Percentiles rank a stretch among this genome's conserved stretches.
Conservation (phyloP, 352 stramenopile species). For the Pythium volutum region DNA sequence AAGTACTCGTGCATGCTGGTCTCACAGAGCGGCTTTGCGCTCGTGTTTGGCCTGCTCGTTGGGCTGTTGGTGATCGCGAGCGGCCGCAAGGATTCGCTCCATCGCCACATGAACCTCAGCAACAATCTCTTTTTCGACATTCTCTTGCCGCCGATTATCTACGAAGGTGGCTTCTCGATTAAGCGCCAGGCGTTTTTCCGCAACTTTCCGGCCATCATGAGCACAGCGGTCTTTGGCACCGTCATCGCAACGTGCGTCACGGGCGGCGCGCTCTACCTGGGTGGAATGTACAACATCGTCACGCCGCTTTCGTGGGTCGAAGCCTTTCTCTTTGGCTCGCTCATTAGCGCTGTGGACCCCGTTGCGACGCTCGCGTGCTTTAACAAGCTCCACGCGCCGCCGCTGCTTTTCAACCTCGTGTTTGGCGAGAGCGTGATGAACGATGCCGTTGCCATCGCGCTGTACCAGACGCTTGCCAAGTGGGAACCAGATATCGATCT, state of each 20-base stretch:
- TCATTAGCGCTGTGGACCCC: conserved; percentile 93
- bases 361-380: conserved; percentile 93
- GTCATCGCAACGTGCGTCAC: conserved; percentile 78
- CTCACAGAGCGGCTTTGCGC: conserved; percentile 82
- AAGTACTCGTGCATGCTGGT: conserved; percentile 83
- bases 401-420: conserved; percentile 93
- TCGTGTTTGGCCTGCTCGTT: conserved; percentile 74
- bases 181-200: conserved; percentile 83
- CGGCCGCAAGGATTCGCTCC: conserved; percentile 59
- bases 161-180: conserved; percentile 84
- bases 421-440: conserved; percentile 95
- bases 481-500: conserved; percentile 79
- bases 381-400: conserved; percentile 83
- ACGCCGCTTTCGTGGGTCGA: conserved; percentile 89
- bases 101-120: conserved; percentile 81
- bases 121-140: conserved; percentile 89
- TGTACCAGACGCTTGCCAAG: conserved; percentile 92
- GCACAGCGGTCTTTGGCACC: conserved; percentile 73
- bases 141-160: conserved; percentile 84
- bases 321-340: conserved; percentile 88
- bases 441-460: conserved; percentile 91
- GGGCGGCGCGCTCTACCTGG: conserved; percentile 63
- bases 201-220: conserved; percentile 87
- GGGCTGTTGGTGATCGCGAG: conserved; percentile 68
- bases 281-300: conserved; percentile 51